These are phyloP conservation scores for Ceratocystis destructans DNA, from an alignment of 2,329 filamentous ascomycete species.

Conservation along the genomic window DNA sequence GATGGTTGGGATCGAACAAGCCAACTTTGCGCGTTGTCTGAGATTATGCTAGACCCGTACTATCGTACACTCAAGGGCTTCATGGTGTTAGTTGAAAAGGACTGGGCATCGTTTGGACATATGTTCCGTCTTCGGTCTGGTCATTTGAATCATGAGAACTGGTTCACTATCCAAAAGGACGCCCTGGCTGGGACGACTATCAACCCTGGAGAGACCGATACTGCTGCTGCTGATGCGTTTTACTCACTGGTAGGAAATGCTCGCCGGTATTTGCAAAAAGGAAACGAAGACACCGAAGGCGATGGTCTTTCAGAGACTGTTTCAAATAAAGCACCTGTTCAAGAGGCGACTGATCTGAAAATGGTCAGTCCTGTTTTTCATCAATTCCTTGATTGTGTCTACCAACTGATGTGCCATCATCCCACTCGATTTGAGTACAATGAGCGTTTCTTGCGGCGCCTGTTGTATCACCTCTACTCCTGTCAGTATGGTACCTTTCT, in stretches of 20 bases:
- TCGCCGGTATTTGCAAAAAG: conserved; percentile 63
- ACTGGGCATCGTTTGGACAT: conserved; percentile 95
- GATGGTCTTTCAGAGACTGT: conserved; percentile 35
- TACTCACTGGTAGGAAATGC: conserved; percentile 76
- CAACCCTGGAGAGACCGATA: conserved; percentile 46
- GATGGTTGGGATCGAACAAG: conserved; percentile 97
- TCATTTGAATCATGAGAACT: conserved; percentile 77
- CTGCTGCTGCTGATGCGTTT: conserved; percentile 54
- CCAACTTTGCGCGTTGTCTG: conserved; percentile 79
- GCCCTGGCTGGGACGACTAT: conserved; percentile 50
- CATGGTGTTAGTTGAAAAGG: conserved; percentile 87
- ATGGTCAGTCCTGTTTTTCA: conserved; percentile 96
- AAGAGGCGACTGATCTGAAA: conserved; percentile 63
- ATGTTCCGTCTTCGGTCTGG: conserved; percentile 94
- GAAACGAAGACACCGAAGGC: conserved; percentile 48
- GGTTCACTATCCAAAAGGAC: conserved; percentile 83
- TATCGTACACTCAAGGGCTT: conserved; percentile 91
- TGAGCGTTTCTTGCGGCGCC: conserved; percentile 74
- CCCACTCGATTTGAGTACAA: conserved; percentile 91
- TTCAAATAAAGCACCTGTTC: conserved; percentile 32
- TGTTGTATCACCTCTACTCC: conserved; percentile 88
- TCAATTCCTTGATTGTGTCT: conserved; percentile 89
- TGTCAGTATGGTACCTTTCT: conserved; percentile 96
- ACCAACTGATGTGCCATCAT: conserved; percentile 74
- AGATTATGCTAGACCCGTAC: conserved; percentile 90